Evolutionary conservation across 257 asterid genomes (phyloP).

Genomic region (Solanum paucissectum): DNA sequence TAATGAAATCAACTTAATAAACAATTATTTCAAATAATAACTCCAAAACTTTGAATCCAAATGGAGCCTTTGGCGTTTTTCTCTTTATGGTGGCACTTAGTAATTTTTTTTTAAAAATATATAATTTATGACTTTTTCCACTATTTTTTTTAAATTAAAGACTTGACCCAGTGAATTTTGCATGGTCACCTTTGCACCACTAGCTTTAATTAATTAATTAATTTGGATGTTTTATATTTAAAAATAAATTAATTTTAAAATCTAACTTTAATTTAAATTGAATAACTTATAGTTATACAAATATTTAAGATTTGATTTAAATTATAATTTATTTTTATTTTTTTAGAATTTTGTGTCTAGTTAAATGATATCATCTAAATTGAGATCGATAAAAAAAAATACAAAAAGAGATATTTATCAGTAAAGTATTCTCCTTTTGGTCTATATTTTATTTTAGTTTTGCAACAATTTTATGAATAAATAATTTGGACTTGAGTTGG

Average conservation of each 20-base stretch:
- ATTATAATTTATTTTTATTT: too few species aligned
- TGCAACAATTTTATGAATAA: background rate
- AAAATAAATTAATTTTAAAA: too few species aligned
- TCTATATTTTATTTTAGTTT: background rate
- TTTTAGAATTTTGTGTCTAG: background rate
- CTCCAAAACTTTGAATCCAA: background rate
- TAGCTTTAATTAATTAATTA: background rate
- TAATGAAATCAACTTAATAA: background rate
- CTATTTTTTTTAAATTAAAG: background rate
- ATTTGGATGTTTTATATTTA: background rate
- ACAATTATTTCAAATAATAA: background rate
- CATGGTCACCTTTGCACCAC: background rate
- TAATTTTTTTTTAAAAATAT: background rate
- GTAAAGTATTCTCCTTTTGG: background rate
- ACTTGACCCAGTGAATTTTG: background rate
- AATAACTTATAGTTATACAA: too few species aligned
- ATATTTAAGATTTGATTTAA: too few species aligned
- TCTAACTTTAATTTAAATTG: too few species aligned
- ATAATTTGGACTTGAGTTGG: background rate
- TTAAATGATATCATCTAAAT: background rate
- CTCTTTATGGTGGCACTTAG: background rate
- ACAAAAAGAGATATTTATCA: background rate
- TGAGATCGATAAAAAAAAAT: background rate
- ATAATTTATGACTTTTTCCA: background rate
- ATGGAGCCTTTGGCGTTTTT: background rate